Evolutionary conservation across 805 yeast species (phyloP), one percentile per base, ranked within the genome.

Genomic region (Kuraishia hungarica): DNA sequence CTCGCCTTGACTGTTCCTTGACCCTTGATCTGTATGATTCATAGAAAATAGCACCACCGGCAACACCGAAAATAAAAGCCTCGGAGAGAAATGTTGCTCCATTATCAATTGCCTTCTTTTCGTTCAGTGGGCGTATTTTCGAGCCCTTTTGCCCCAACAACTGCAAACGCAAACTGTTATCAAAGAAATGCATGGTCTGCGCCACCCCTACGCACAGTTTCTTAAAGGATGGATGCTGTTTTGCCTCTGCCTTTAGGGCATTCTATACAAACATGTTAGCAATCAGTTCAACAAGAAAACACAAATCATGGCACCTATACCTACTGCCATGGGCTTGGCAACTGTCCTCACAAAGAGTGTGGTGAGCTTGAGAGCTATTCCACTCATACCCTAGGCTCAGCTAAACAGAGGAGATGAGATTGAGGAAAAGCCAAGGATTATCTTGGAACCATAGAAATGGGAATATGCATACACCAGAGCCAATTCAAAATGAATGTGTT

Each of bases 21-120:
- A 78, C 77, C 48, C 89, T 73, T 51, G 87, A 81, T 61, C 93
- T 76, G 62, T 78, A 75, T 26, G 88, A 79, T 65, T 90, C 96
- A 64, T 78, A 88, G 13, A 89, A 63, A 11, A 90, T 83, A 54
- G 87, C 75, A 1, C 85, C 77, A 4, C 96, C 94, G 1, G 94
- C 96, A 23, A 90, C 93, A 26, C 85, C 72, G 61, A 90, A 89
- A 20, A 89, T 82, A 63, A 89, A 86, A 35, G 83, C 66, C 66
- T 89, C 96, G 50, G 93, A 85, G 13, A 89, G 70, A 64, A 89
- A 82, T 55, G 78, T 86, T 50, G 96, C 94, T 1, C 96, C 96
- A 56, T 77, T 82, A 56, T 89, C 94, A 49, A 90, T 79, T 43
- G 97, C 96, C 63, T 82, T 84, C 13, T 83, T 81, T 60, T 89